phyloP scores from a whole-genome alignment of 208 protist species.

The Acanthamoeba royreba region DNA sequence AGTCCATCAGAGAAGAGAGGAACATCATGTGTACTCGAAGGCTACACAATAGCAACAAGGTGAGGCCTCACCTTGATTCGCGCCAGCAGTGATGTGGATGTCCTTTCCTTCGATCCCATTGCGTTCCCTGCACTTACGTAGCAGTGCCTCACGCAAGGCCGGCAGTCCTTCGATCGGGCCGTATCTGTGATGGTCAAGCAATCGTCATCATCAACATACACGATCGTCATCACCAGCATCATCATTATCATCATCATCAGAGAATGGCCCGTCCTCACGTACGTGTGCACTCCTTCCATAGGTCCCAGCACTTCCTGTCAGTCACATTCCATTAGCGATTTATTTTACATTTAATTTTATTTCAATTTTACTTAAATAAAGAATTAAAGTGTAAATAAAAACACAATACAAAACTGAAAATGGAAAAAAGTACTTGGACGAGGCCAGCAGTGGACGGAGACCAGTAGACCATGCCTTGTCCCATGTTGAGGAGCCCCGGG shows the following conservation, averaged over 20 bases:
- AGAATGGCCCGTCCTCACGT: too few relatives aligned
- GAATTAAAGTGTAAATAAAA: background rate
- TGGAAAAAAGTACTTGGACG: background rate
- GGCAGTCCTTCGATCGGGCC: background rate
- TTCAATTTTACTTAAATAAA: background rate
- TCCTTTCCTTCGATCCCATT: constrained; percentile 2
- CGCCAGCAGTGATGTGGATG: background rate
- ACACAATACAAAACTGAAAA: background rate
- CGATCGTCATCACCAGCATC: background rate
- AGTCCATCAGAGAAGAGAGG: background rate
- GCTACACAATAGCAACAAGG: background rate
- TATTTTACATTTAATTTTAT: too few relatives aligned
- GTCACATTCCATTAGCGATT: too few relatives aligned
- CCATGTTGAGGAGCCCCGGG: background rate
- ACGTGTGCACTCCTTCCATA: too few relatives aligned
- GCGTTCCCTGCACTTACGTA: background rate
- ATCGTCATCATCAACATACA: too few relatives aligned
- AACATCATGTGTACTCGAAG: too few relatives aligned
- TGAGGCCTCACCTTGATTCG: background rate
- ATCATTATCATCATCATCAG: background rate
- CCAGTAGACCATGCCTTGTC: constrained; percentile 12
- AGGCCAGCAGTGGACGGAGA: background rate
- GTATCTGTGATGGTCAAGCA: too few relatives aligned
- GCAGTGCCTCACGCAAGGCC: background rate
- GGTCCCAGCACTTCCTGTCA: too few relatives aligned